Conservation (phyloP, 2,329 filamentous ascomycete genomes). For the Davidsoniella neocaledoniae region DNA sequence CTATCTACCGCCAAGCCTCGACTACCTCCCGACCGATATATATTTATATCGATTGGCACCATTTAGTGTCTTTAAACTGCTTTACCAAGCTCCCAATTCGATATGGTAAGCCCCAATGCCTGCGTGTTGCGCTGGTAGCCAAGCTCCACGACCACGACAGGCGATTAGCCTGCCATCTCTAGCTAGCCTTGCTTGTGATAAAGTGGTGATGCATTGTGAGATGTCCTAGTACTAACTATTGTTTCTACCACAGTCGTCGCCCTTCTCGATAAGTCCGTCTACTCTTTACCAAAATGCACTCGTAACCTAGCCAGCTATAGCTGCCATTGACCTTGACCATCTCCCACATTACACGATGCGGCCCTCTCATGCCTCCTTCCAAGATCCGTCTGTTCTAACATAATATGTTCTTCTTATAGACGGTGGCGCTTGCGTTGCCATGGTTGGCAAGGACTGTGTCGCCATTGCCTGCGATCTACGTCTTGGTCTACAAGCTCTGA, state of each 20-base stretch:
- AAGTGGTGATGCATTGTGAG: no score
- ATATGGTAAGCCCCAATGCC: no score
- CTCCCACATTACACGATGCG: conserved; percentile 2
- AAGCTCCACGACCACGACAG: no score
- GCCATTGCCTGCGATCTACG: conserved; percentile 98
- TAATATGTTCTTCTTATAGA: conserved; percentile 25
- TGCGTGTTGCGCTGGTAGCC: not conserved
- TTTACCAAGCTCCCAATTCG: no score
- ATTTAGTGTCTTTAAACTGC: no score
- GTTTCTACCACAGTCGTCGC: conserved; percentile 47
- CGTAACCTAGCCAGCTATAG: not conserved
- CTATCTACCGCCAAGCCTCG: no score
- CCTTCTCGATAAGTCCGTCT: conserved; percentile 81
- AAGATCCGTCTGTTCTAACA: not conserved
- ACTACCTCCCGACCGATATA: no score
- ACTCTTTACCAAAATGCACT: conserved; percentile 1
- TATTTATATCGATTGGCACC: no score
- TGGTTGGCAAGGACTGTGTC: conserved; percentile 99
- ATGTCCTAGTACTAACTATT: conserved; percentile 18
- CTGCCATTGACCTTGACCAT: not conserved
- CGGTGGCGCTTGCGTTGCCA: conserved; percentile 91
- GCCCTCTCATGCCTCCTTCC: conserved; percentile 4
- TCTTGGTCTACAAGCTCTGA: conserved; percentile 88
- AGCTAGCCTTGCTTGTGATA: no score
- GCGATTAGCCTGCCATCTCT: no score